Conservation (phyloP, 345 rosid genomes). For the Citrus medica region DNA sequence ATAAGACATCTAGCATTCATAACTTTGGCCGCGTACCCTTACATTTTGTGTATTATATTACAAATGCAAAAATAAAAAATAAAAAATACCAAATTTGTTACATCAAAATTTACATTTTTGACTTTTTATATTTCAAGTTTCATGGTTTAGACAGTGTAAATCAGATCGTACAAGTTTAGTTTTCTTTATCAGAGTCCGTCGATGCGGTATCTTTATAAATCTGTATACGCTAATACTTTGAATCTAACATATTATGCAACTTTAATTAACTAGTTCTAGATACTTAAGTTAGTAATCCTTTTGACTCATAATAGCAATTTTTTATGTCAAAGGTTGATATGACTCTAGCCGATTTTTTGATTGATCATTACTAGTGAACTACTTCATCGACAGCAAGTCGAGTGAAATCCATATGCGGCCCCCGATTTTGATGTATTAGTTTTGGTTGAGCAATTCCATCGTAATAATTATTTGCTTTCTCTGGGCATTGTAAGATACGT, state of each 20-base stretch:
- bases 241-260: not conserved
- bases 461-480: not conserved
- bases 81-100: not conserved
- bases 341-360: not conserved
- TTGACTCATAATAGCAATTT: not conserved
- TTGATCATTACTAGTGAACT: not conserved
- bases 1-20: not conserved
- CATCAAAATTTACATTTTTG: not conserved
- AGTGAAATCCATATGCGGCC: conserved; percentile 10
- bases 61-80: not conserved
- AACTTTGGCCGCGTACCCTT: too few relatives aligned
- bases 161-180: not conserved
- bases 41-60: not conserved
- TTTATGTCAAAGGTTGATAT: not conserved
- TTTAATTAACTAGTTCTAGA: not conserved
- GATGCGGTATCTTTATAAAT: not conserved
- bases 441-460: conserved; percentile 22
- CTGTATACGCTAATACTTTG: not conserved
- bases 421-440: conserved; percentile 6
- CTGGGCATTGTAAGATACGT: conserved; percentile 8
- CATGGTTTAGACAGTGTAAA: too few relatives aligned
- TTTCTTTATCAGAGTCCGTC: not conserved
- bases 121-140: not conserved
- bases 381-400: not conserved
- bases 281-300: not conserved